These are phyloP conservation scores for Pseudocercospora ulei DNA, from an alignment of 2,329 filamentous ascomycete genomes.

Conservation along the genomic window DNA sequence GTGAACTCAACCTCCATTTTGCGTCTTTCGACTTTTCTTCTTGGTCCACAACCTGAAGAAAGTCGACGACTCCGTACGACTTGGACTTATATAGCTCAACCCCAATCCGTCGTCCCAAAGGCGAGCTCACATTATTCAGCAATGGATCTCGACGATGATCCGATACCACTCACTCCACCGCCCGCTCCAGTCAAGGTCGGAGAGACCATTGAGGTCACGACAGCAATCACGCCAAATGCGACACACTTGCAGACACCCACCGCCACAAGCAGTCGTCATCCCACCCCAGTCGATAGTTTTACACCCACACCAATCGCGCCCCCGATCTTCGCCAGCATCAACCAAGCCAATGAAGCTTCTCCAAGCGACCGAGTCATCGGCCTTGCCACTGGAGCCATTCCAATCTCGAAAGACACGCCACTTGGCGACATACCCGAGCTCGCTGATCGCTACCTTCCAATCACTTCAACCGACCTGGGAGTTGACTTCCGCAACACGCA, in stretches of 20 bases:
- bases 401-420: neutral
- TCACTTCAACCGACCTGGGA: constrained; percentile 8
- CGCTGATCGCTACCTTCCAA: constrained; percentile 10
- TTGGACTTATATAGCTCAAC: neutral
- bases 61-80: neutral
- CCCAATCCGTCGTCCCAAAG: neutral
- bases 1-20: too few relatives aligned
- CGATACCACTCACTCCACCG: neutral
- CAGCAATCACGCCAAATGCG: neutral
- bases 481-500: constrained; percentile 15
- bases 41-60: too few relatives aligned
- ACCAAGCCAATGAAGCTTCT: neutral
- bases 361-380: neutral
- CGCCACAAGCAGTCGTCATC: neutral
- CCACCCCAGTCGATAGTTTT: neutral
- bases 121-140: neutral
- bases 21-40: too few relatives aligned
- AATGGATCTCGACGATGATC: neutral
- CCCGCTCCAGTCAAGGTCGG: too few relatives aligned
- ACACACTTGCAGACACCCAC: neutral
- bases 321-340: neutral
- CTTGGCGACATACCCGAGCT: constrained; percentile 10
- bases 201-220: neutral
- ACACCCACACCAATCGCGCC: constrained; percentile 2
- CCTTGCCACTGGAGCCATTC: neutral